Evolutionary conservation across 345 rosid species (phyloP).

Genomic region (Turritis glabra): DNA sequence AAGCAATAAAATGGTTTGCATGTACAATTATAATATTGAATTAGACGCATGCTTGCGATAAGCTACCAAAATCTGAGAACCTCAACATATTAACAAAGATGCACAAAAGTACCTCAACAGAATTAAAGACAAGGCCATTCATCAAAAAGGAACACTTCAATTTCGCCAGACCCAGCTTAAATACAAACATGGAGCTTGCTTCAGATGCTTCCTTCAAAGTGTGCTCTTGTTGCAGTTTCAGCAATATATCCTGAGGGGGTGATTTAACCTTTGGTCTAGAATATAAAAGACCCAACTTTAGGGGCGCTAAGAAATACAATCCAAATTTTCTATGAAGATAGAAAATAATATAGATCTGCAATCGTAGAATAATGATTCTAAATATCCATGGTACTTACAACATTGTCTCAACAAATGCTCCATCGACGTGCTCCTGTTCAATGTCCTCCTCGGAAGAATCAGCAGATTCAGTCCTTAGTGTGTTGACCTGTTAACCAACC

Average conservation of each 20-base stretch:
- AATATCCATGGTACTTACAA: conserved; percentile 54
- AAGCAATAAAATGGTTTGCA: conserved; percentile 17
- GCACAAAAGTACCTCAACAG: conserved; percentile 68
- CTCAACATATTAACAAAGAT: conserved; percentile 3
- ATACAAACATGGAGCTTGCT: conserved; percentile 81
- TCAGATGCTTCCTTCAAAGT: conserved; percentile 57
- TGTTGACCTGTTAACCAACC: conserved; percentile 59
- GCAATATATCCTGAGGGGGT: conserved; percentile 79
- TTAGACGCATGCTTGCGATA: not conserved
- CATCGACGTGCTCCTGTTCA: conserved; percentile 88
- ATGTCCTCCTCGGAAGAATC: conserved; percentile 61
- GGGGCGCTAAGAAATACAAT: conserved; percentile 13
- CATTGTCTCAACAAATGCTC: conserved; percentile 83
- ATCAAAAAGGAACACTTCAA: conserved; percentile 70
- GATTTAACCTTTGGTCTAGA: conserved; percentile 74
- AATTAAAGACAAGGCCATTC: conserved; percentile 94
- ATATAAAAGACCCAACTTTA: conserved; percentile 31
- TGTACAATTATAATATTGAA: conserved; percentile 2
- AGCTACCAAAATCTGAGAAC: conserved; percentile 23
- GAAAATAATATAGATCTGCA: conserved; percentile 12
- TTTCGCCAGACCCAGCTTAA: conserved; percentile 84
- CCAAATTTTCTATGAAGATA: conserved; percentile 18
- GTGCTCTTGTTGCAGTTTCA: conserved; percentile 79
- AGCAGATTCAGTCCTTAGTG: conserved; percentile 57
- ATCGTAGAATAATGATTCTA: conserved; percentile 1